Base-by-base conservation (phyloP, 2,329 filamentous ascomycete species). In the Colletotrichum incanum region DNA sequence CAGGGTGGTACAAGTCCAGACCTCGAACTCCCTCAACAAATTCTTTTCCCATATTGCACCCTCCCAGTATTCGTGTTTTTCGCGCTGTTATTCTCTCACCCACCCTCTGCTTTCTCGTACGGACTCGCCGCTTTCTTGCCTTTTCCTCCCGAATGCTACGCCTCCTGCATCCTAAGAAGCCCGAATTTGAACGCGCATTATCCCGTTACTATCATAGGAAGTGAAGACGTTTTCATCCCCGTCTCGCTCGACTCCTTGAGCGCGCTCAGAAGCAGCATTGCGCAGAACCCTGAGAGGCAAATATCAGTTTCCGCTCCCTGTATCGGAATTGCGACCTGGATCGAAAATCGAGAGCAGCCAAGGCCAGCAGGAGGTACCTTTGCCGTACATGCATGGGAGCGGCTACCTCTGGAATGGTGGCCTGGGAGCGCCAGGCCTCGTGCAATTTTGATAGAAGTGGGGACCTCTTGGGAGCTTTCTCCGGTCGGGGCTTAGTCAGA, bases 1-100 rank as follows among this genome's bases (percentile, higher is more conserved):
- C 60, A 50, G 71, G 59, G 45, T 28, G 67, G 52, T 74, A 72
- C 73, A 67, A 74, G 66, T 67, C 73, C 71, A 71, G 63, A 65
- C 67, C 61, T 28, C 31, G 60, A 61, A 20, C 34, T 56, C 39
- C 37, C 71, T 73, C 71, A 73, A 73, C 71, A 73, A 71, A 73
- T 73, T 71, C 62, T 71, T 73, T 70, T 71, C 67, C 60, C 60
- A 71, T 73, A 50, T 62, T 71, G 39, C 61, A 41, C 56, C 26
- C 39, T 47, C 11, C 5, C 18, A 23, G 59, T 23, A 59, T 41
- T 63, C 37, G 31, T 6, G 20, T 26, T 50, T 62, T 62, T 59
- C 39, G 63, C 31, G 34, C 43, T 69, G 58, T 20, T 26, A 14
- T 45, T 18, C 52, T 31, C 54, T 66, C 54, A 31, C 26, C 41